Base-by-base conservation (phyloP, 768 basidiomycete genomes). In the Xerocomellus intermedius region DNA sequence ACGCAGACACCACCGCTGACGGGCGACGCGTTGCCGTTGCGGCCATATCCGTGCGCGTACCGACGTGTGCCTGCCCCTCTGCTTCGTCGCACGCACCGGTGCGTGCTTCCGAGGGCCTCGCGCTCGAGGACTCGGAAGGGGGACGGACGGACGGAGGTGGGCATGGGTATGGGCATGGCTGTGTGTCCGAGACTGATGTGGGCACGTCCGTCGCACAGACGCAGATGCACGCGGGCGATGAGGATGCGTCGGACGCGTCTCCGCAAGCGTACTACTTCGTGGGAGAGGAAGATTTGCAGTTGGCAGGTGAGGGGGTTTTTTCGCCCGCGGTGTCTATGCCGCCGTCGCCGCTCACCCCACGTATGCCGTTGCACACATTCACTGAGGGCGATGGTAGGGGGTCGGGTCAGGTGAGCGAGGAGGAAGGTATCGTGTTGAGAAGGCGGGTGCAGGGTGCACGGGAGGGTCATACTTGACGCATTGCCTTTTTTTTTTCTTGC, bases 291-390 rank as follows among this genome's bases (percentile, higher is more conserved):
- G 72, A 74, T 56, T 64, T 83, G 42, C 76, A 77, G 66, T 74
- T 90, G 42, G 81, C 87, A 1, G 89, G 88, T 13, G 88, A 85
- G 28, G 87, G 82, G 33, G 78, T 86, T 33, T 86, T 91, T 63
- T 90, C 88, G 8, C 89, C 89, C 47, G 83, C 82, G 39, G 77
- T 77, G 19, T 88, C 87, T 28, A 73, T 75, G 59, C 83, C 89
- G 6, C 74, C 86, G 28, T 89, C 88, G 37, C 89, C 89, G 1
- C 78, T 78, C 16, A 67, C 80, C 13, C 78, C 73, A 45, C 77
- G 80, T 8, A 69, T 67, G 52, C 43, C 64, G 32, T 52, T 70
- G 62, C 61, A 36, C 28, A 59, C 47, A 57, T 30, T 58, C 1
- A 6, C 16, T 12, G 47, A 55, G 50, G 16, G 42, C 32, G 59